Evolutionary conservation across 306 rosid genomes (phyloP).

Genomic region (Cicer chorassanicum): DNA sequence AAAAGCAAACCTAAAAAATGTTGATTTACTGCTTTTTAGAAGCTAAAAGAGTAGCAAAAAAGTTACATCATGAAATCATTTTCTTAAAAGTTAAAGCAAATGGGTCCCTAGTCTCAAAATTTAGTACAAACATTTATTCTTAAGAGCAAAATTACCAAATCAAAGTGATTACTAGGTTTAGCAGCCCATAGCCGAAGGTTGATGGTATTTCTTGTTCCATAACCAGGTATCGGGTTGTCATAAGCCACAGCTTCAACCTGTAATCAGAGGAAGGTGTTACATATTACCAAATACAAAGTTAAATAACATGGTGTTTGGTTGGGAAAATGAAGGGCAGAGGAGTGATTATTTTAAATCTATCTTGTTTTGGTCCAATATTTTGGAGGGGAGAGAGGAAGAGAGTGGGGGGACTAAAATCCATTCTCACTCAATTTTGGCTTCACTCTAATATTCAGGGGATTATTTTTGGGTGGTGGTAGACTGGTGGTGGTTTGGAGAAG

Average conservation of each 20-base stretch:
- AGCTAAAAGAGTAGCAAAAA: constrained; percentile 1
- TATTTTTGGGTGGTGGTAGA: background rate
- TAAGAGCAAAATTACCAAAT: constrained; percentile 57
- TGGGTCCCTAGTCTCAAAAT: constrained; percentile 4
- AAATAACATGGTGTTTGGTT: constrained; percentile 15
- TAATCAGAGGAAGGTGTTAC: constrained; percentile 31
- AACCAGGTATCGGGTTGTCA: constrained; percentile 83
- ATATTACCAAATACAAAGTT: constrained; percentile 39
- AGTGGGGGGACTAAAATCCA: background rate
- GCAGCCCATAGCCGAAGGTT: constrained; percentile 84
- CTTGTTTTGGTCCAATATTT: constrained; percentile 15
- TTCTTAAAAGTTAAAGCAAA: background rate
- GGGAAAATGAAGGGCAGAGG: constrained; percentile 5
- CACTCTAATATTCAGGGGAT: background rate
- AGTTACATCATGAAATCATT: background rate
- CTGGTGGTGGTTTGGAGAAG: background rate
- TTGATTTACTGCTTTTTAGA: constrained; percentile 14
- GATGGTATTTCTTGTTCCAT: constrained; percentile 76
- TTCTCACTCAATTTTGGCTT: background rate
- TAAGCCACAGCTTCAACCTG: constrained; percentile 89
- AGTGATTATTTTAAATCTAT: background rate
- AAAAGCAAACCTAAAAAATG: background rate
- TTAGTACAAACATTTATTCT: constrained; percentile 21
- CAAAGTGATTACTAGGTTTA: constrained; percentile 68
- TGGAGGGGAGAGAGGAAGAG: background rate